Evolutionary conservation across 2,329 filamentous ascomycete species (phyloP).

Genomic region (Diplocarpon mali): DNA sequence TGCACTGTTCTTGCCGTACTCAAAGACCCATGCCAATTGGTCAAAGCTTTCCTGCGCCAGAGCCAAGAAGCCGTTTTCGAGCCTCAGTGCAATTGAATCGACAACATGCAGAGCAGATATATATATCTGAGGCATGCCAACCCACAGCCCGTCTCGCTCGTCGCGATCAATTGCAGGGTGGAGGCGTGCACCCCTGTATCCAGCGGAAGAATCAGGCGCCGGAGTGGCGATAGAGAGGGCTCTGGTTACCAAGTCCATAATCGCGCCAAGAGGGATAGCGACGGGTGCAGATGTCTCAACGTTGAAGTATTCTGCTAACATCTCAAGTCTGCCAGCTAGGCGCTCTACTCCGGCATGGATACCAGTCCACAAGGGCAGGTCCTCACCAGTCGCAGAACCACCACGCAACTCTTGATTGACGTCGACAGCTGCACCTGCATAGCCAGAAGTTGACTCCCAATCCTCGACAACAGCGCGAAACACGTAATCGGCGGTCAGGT

Average conservation of each 20-base stretch:
- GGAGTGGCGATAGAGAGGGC: constrained; percentile 54
- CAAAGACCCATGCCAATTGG: constrained; percentile 61
- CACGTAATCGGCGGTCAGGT: constrained; percentile 62
- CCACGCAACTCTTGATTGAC: constrained; percentile 37
- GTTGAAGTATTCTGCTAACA: constrained; percentile 52
- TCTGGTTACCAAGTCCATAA: constrained; percentile 60
- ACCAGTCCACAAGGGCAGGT: constrained; percentile 62
- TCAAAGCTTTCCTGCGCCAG: constrained; percentile 56
- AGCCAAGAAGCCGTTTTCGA: constrained; percentile 46
- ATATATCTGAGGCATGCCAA: constrained; percentile 63
- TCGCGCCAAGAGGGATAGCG: constrained; percentile 51
- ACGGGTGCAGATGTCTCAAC: constrained; percentile 55
- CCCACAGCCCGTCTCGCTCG: constrained; percentile 71
- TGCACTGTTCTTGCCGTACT: constrained; percentile 40
- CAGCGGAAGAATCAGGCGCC: constrained; percentile 10
- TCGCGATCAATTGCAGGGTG: constrained; percentile 67
- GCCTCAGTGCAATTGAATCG: constrained; percentile 42
- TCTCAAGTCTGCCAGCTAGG: constrained; percentile 51
- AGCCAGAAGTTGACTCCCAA: constrained; percentile 58
- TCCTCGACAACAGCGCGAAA: constrained; percentile 73
- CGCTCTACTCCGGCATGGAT: constrained; percentile 64
- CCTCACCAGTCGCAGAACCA: constrained; percentile 34
- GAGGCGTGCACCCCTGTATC: constrained; percentile 35
- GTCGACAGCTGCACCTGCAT: constrained; percentile 33
- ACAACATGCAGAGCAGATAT: constrained; percentile 56